These are phyloP conservation scores for Candida easanensis DNA, from an alignment of 805 yeast genomes.

Conservation along the genomic window DNA sequence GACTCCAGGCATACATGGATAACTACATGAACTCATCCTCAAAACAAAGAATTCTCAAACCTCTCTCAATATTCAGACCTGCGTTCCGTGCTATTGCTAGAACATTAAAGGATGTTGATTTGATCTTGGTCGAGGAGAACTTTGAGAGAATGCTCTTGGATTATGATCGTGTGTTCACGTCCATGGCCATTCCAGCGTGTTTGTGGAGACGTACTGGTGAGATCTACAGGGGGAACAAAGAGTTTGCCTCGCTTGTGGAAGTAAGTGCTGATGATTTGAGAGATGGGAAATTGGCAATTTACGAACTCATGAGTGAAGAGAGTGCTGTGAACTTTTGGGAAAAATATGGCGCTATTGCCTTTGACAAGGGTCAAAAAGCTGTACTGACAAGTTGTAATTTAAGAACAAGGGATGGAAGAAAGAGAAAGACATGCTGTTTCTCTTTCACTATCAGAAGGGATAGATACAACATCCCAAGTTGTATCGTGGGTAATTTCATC, in stretches of 20 bases:
- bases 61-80: constrained; percentile 82
- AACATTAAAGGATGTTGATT: constrained; percentile 84
- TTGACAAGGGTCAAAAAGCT: constrained; percentile 93
- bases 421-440: constrained; percentile 83
- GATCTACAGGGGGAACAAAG: constrained; percentile 91
- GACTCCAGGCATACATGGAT: constrained; percentile 89
- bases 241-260: constrained; percentile 90
- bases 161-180: constrained; percentile 91
- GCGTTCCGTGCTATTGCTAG: constrained; percentile 92
- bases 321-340: constrained; percentile 98
- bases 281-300: constrained; percentile 89
- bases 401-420: constrained; percentile 76
- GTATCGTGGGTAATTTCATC: constrained; percentile 92
- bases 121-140: constrained; percentile 88
- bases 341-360: constrained; percentile 93
- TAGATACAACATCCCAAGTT: constrained; percentile 90
- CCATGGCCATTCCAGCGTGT: constrained; percentile 98
- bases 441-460: constrained; percentile 92
- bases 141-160: constrained; percentile 92
- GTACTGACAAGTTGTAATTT: constrained; percentile 89
- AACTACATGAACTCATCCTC: constrained; percentile 83
- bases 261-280: constrained; percentile 86
- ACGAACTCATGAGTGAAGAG: constrained; percentile 92
- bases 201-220: constrained; percentile 97
- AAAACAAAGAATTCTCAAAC: constrained; percentile 80